Base-by-base conservation (phyloP, 208 protist species). In the Balamuthia mandrillaris region DNA sequence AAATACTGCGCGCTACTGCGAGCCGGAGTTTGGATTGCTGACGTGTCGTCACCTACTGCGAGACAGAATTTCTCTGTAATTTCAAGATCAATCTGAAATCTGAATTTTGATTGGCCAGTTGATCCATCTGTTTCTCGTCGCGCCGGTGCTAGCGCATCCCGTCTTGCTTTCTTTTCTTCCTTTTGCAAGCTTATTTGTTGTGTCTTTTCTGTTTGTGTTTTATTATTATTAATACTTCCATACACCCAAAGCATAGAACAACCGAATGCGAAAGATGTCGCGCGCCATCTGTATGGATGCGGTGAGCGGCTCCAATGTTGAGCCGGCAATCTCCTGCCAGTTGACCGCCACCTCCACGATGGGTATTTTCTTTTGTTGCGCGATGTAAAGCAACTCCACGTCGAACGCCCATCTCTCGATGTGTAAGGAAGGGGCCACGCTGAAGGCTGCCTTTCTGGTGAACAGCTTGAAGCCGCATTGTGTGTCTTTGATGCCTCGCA, bases 381-480 rank as follows among this genome's bases (percentile, higher is more conserved):
- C 92, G 18, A 94, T 41, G 56, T 79, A 91, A 14, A 95, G 44
- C 16, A 95, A 37, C 81, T 96, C 94, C 0, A 95, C 91, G 74
- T 96, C 94, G 86, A 96, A 96, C 24, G 88, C 89, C 92, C 92
- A 95, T 51, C 92, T 60, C 51, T 91, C 81, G 24, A 90, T 58
- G 10, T 37, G 44, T 21, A 88, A 3, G 18, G n/a, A 12, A 37
- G 44, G 60, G 14, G 42, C 92, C 91, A 5, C 95, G 63, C 61
- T 94, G 92, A 3, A 94, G 16, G 16, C 49, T 66, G 35, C 52
- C 7, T 63, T 56, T 33, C 92, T 56, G 0, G 88, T 92, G 37
- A 96, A 95, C 12, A 96, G 81, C 83, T 96, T 96, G 70, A 96
- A 96, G 5, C 94, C 94, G 70, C 94, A 96, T 84, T 96, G 94